phyloP scores from a whole-genome alignment of 495 filamentous ascomycete genomes.

The Cetradonia linearis region DNA sequence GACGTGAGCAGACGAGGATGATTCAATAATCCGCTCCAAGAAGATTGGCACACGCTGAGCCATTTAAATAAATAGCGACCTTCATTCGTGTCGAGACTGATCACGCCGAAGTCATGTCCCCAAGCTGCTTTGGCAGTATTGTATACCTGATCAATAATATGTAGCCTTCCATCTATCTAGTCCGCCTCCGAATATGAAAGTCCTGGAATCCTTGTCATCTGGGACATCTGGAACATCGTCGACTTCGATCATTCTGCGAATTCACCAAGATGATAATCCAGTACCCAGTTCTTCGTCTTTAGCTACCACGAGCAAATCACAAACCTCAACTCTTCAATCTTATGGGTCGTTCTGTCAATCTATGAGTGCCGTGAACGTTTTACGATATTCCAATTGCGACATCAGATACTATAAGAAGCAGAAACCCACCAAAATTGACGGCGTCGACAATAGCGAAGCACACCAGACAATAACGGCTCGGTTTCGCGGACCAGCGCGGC shows the following conservation, averaged over 20 bases:
- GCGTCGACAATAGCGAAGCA: not conserved
- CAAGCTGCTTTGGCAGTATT: no score
- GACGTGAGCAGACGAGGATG: no score
- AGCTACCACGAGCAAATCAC: not conserved
- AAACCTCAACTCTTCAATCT: not conserved
- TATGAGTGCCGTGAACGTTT: not conserved
- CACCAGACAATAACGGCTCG: not conserved
- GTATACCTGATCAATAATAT: no score
- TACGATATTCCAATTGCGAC: not conserved
- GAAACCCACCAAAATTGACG: not conserved
- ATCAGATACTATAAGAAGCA: not conserved
- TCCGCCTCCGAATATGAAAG: no score
- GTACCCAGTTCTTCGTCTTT: not conserved
- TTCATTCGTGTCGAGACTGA: no score
- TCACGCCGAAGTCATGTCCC: no score
- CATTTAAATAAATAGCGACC: no score
- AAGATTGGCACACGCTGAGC: no score
- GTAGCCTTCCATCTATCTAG: no score
- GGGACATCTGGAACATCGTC: not conserved
- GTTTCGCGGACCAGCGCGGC: slow-evolving; percentile 7
- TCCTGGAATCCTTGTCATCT: not conserved
- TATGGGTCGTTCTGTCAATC: not conserved
- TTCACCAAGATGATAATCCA: not conserved
- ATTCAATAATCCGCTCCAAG: no score
- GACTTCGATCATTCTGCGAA: no score